A percentile compares a stretch with the other conserved stretches of the same genome.
These are phyloP conservation scores for Tetrahymena elliotti DNA, from an alignment of 73 alveolate species.

Conservation along the genomic window DNA sequence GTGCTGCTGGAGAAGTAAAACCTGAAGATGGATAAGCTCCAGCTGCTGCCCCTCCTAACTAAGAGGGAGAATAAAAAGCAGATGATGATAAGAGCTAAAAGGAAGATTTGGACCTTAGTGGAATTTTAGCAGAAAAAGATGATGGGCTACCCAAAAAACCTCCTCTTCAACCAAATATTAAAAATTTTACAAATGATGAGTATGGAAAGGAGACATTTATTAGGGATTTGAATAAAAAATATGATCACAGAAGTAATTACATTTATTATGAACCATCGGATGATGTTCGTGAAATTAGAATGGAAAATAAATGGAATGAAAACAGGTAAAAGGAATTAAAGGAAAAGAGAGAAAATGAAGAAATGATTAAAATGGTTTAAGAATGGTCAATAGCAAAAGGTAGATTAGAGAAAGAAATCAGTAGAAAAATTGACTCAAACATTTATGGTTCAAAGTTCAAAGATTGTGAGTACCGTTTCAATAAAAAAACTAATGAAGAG, in stretches of 20 bases:
- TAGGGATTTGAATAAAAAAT: conserved; percentile 3
- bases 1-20: neutral
- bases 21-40: neutral
- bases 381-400: conserved; percentile 28
- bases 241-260: conserved; percentile 4
- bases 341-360: conserved; percentile 31
- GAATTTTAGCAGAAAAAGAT: neutral
- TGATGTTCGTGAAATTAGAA: conserved; percentile 13
- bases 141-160: neutral
- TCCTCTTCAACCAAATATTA: neutral
- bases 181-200: neutral
- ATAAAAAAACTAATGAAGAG: neutral
- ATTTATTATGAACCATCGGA: conserved; percentile 12
- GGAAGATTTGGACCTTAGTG: neutral
- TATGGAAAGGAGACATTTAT: neutral
- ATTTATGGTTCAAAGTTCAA: conserved; percentile 26
- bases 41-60: neutral
- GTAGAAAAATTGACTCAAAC: conserved; percentile 19
- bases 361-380: conserved; percentile 9
- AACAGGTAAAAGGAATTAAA: conserved; percentile 6
- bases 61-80: neutral
- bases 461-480: neutral
- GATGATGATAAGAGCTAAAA: neutral
- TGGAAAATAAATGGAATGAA: conserved; percentile 15
- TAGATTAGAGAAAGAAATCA: conserved; percentile 33